Base-by-base conservation (phyloP, 129 eudicot species). In the Centaurea solstitialis region DNA sequence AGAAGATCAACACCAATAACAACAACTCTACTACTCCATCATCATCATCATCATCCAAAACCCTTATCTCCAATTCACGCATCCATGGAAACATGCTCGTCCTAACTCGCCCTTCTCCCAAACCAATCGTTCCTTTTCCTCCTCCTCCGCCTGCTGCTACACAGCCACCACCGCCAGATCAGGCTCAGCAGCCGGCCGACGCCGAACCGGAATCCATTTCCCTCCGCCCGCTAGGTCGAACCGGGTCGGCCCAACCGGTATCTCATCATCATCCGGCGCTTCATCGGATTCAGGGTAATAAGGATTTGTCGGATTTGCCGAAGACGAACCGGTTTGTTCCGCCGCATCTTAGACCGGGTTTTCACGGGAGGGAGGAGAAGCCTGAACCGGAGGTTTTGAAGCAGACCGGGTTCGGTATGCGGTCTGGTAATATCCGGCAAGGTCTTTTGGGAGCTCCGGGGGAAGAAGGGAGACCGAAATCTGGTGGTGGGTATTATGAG, bases 41-140 rank as follows among this genome's bases (percentile, higher is more conserved):
- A 2, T 50, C 86, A 13, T 69, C 84, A 5, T 84, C 84, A 4
- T 70, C 75, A 4, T 43, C 69, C 79, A 87, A 81, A 39, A 81
- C 87, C 13, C 53, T 82, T 7, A 41, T 87, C 66, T 80, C 88
- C 0, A 90, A 87, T 65, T 87, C 97, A 17, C 90, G 90, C 20
- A 89, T 87, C 87, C 90, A 89, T 87, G 93, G 93, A n/a, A 83
- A 87, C 72, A 91, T 91, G 96, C 91, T 91, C n/a, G 91, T 91
- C 33, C 68, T 91, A 74, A 89, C 45, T 84, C 91, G 91, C 10
- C 93, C 93, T 5, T 76, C 97, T 2, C 93, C 93, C 39, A 88
- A 91, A 68, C 90, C 93, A 24, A 80, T 80, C 66, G 79, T 83
- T 35, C 75, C 37, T 45, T 11, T 53, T 1, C 66, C 79, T 10